Base-by-base conservation (phyloP, 805 yeast species). In the Myxozyma vanderwaltii region DNA sequence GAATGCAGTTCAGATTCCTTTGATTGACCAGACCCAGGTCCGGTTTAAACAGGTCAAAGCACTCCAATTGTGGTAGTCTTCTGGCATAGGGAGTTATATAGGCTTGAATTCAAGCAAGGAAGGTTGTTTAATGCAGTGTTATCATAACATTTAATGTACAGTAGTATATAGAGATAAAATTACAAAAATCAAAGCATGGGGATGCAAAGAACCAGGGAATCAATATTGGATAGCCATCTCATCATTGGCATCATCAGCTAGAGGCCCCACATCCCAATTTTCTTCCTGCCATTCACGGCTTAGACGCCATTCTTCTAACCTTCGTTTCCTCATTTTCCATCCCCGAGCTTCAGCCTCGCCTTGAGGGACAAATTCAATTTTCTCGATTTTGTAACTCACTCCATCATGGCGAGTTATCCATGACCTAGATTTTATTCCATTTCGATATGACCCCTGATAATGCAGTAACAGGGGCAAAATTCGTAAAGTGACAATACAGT, bases 341-440 rank as follows among this genome's bases (percentile, higher is more conserved):
- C 75, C 75, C 10, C 63, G 27, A 23, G 46, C 61, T 41, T 71
- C 71, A 1, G 77, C 74, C 41, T 59, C 62, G 23, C 76, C 77
- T 15, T 54, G 45, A 8, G 70, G 61, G 19, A 71, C 57, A 50
- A 67, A 70, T 65, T 77, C 76, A 45, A 84, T 84, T 51, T 74
- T 76, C 63, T 81, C 82, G 1, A 94, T 76, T 3, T 86, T 84
- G 56, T 80, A 77, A 40, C 96, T 86, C 46, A 85, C 79, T 1
- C 99, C 99, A 69, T 88, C 89, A 70, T 92, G 99, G 5, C 74
- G 74, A 10, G 77, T 69, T 1, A 71, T 69, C 97, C 98, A 92
- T 2, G 82, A 72, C 51, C 97, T 79, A 1, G 96, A 83, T 68
- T 84, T 82, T 61, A 91, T 74, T 4, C 88, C 91, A 72, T 88